These are phyloP conservation scores for Erodium chrysanthum DNA, from an alignment of 441 rosid genomes.

Conservation along the genomic window DNA sequence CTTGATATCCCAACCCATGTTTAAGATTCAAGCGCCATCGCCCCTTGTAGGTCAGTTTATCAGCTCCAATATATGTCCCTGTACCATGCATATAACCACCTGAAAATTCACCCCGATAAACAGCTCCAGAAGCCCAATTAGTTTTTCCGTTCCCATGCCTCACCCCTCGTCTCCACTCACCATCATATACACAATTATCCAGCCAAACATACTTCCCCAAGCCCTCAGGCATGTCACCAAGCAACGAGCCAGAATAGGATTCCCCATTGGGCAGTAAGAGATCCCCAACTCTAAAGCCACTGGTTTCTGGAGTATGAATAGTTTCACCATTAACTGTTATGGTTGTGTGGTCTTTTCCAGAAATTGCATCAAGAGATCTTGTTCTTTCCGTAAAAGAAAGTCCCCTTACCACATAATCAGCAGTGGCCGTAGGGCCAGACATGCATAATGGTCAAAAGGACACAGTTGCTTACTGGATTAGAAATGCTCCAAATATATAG, in stretches of 20 bases:
- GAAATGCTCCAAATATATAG: background rate
- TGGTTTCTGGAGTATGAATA: constrained; percentile 37
- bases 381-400: constrained; percentile 59
- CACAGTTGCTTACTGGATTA: constrained; percentile 25
- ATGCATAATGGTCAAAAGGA: constrained; percentile 59
- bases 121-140: constrained; percentile 64
- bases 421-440: constrained; percentile 61
- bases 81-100: constrained; percentile 84
- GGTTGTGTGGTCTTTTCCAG: constrained; percentile 34
- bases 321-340: constrained; percentile 44
- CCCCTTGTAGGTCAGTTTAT: constrained; percentile 56
- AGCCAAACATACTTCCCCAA: constrained; percentile 75
- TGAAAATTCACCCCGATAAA: constrained; percentile 76
- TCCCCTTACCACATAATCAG: constrained; percentile 35
- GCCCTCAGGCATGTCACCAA: constrained; percentile 67
- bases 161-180: constrained; percentile 93
- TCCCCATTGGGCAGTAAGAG: constrained; percentile 57
- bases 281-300: constrained; percentile 54
- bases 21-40: constrained; percentile 84
- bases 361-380: constrained; percentile 47
- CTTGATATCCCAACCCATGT: constrained; percentile 85
- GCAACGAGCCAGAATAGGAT: constrained; percentile 64
- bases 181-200: constrained; percentile 61
- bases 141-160: constrained; percentile 73
- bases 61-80: constrained; percentile 46